Evolutionary conservation across 257 asterid species (phyloP).

Genomic region (Solanum etuberosum): DNA sequence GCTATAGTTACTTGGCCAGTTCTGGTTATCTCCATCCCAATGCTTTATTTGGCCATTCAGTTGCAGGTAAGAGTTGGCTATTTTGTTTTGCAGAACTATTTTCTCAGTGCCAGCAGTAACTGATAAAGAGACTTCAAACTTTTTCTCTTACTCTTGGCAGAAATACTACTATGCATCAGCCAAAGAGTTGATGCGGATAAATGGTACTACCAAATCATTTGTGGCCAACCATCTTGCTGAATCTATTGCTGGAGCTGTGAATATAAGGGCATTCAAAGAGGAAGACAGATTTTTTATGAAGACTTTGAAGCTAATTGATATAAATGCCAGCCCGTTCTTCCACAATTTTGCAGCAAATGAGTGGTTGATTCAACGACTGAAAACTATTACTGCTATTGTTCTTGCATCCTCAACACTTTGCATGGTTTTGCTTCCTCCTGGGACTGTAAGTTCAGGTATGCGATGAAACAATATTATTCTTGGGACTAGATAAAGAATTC

Average conservation of each 20-base stretch:
- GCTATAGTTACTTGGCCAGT: constrained; percentile 93
- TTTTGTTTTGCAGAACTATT: not conserved
- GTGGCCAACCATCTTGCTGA: constrained; percentile 91
- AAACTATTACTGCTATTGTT: constrained; percentile 60
- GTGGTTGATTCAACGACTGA: constrained; percentile 85
- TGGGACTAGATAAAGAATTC: not conserved
- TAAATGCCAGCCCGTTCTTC: constrained; percentile 75
- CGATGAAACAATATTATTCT: not conserved
- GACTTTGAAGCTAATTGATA: constrained; percentile 65
- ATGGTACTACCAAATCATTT: constrained; percentile 87
- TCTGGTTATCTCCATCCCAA: constrained; percentile 61
- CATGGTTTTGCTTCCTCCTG: constrained; percentile 86
- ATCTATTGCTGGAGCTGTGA: constrained; percentile 68
- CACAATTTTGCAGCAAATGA: constrained; percentile 87
- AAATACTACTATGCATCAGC: constrained; percentile 79
- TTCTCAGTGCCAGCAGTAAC: not conserved
- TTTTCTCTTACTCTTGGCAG: constrained; percentile 22
- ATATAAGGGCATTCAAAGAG: constrained; percentile 80
- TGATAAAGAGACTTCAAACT: not conserved
- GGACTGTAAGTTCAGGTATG: constrained; percentile 77
- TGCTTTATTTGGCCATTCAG: constrained; percentile 68
- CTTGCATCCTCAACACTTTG: constrained; percentile 86
- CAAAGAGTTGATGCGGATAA: constrained; percentile 81
- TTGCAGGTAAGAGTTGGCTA: constrained; percentile 47
- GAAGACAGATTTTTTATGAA: constrained; percentile 69